Base-by-base conservation (phyloP, 805 yeast genomes). In the Cyberlindnera americana region DNA sequence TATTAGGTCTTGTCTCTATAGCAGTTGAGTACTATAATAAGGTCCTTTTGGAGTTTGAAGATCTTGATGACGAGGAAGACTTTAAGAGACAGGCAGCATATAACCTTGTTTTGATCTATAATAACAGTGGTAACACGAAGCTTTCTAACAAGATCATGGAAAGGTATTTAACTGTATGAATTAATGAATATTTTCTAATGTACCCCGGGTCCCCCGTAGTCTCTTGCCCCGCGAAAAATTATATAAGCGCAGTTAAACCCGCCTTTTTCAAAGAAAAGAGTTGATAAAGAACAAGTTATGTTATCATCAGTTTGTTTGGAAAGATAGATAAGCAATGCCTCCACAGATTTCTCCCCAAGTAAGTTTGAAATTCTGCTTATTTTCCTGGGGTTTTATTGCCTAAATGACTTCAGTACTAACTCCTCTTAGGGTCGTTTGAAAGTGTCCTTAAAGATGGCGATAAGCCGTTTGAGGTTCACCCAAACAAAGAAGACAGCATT, bases 11-110 rank as follows among this genome's bases (percentile, higher is more conserved):
- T 22, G 73, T 78, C 9, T 67, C 86, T 0, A 64, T 84, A 21
- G 98, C 99, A 0, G 69, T 82, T 6, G 68, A 65, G 16, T 87
- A 81, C 53, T 93, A 93, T 57, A 75, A 83, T 29, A 73, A 70
- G 40, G 96, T 85, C 2, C 60, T 89, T 32, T 37, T 14, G 2
- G 57, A 50, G 22, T 57, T 59, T 19, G 67, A 38, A 1, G 57
- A 50, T 16, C 50, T 56, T 17, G 68, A 65, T 21, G 59, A 57
- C 12, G 80, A 75, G 35, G 77, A 73, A 35, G 86, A 82, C 57
- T 55, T 90, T 44, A 78, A 73, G 59, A 64, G 66, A 49, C 95
- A 87, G 48, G 85, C 96, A 0, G 97, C 97, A 1, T 88, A 90
- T 56, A 91, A 91, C 55, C 64, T 89, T 50, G 72, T 80, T 23